Percentiles rank a stretch among this genome's conserved stretches.
phyloP scores from a whole-genome alignment of 148 eudicot species.

The Spergularia bocconei region DNA sequence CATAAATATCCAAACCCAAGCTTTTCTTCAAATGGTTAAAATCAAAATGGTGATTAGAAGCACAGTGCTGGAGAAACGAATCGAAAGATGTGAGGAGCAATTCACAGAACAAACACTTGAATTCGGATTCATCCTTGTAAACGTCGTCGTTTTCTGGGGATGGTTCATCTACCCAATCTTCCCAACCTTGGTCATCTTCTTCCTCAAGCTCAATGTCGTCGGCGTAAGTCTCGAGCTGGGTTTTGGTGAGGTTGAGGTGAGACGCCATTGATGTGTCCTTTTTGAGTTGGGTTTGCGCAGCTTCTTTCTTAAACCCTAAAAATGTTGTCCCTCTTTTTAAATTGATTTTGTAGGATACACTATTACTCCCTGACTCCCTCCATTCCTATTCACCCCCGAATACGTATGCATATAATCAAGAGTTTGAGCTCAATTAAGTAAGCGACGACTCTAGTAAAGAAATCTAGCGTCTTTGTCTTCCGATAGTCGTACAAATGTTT shows the following conservation, averaged over 20 bases:
- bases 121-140: slow-evolving; percentile 16
- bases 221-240: slow-evolving; percentile 18
- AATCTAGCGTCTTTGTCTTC: too few species aligned
- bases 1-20: slow-evolving; percentile 67
- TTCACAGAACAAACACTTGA: slow-evolving; percentile 84
- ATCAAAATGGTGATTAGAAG: slow-evolving; percentile 51
- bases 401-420: too few species aligned
- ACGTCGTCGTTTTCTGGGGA: slow-evolving; percentile 36
- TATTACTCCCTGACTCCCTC: too few species aligned
- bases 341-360: too few species aligned
- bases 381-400: too few species aligned
- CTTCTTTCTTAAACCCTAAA: not conserved
- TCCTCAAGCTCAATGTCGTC: slow-evolving; percentile 36
- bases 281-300: too few species aligned
- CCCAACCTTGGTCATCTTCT: slow-evolving; percentile 55
- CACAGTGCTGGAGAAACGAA: slow-evolving; percentile 59
- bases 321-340: too few species aligned
- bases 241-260: slow-evolving; percentile 18
- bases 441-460: too few species aligned
- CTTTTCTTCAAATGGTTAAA: slow-evolving; percentile 41
- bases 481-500: too few species aligned
- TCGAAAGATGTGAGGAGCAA: slow-evolving; percentile 29
- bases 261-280: slow-evolving; percentile 23
- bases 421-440: too few species aligned
- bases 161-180: slow-evolving; percentile 69